Conservation (phyloP, 2,329 filamentous ascomycete species). For the Coniosporium uncinatum region DNA sequence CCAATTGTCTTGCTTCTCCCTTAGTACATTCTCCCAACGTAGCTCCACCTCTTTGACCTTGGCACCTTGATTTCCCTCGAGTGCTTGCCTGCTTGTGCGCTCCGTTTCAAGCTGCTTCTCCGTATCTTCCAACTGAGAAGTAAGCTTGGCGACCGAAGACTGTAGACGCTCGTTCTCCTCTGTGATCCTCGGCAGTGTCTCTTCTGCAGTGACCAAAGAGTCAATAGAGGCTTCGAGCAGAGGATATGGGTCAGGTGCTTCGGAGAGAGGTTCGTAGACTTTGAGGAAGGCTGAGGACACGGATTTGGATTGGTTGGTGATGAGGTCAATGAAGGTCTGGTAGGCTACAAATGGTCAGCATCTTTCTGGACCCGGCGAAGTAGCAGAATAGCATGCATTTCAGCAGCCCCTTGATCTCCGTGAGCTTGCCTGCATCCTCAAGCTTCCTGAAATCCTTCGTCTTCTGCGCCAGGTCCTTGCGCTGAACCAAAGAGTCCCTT, state of each 20-base stretch:
- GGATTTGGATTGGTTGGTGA: constrained; percentile 93
- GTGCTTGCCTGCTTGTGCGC: constrained; percentile 61
- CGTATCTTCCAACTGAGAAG: constrained; percentile 74
- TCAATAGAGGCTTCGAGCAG: constrained; percentile 95
- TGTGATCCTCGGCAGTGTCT: constrained; percentile 86
- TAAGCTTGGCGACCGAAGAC: constrained; percentile 68
- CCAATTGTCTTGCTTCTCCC: constrained; percentile 97
- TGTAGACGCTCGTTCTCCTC: constrained; percentile 88
- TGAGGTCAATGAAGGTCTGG: constrained; percentile 93
- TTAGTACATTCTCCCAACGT: constrained; percentile 84
- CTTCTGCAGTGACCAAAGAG: constrained; percentile 85
- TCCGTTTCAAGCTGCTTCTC: constrained; percentile 80
- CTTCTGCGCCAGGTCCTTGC: constrained; percentile 97
- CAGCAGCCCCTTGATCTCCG: constrained; percentile 82
- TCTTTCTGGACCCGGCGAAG: background rate
- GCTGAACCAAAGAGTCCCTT: constrained; percentile 89
- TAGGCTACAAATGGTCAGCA: constrained; percentile 59
- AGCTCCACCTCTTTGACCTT: constrained; percentile 86
- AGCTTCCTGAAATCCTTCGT: constrained; percentile 97
- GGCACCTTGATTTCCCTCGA: constrained; percentile 72
- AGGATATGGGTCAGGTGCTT: constrained; percentile 95
- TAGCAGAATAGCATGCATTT: constrained; percentile 56
- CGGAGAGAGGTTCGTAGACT: constrained; percentile 87
- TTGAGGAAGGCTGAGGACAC: constrained; percentile 92
- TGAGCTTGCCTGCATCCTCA: constrained; percentile 81